Percentiles rank a stretch among this genome's conserved stretches.
phyloP scores from a whole-genome alignment of 345 rosid genomes.

The Erucastrum elatum region DNA sequence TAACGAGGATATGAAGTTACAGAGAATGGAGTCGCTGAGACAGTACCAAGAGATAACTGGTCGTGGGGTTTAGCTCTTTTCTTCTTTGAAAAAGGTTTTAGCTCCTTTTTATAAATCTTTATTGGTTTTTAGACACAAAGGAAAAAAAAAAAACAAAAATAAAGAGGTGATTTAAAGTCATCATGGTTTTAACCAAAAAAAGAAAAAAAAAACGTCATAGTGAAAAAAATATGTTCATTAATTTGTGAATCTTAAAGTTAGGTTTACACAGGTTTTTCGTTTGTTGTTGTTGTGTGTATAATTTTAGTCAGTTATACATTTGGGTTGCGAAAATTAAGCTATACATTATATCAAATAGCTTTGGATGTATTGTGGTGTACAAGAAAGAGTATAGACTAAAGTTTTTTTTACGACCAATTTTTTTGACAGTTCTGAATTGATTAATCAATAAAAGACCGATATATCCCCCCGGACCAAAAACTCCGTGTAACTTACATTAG shows the following conservation, averaged over 20 bases:
- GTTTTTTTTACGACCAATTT: no score
- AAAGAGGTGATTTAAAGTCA: background rate
- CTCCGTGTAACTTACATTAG: background rate
- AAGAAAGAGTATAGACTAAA: background rate
- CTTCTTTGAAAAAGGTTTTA: background rate
- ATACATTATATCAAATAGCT: background rate
- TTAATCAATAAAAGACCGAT: background rate
- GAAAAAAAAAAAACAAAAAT: background rate
- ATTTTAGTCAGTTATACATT: background rate
- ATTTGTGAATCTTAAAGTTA: background rate
- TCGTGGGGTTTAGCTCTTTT: constrained; percentile 25
- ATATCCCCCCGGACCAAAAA: background rate
- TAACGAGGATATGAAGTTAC: constrained; percentile 86
- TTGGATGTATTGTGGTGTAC: background rate
- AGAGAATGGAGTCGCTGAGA: constrained; percentile 68
- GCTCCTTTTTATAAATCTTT: background rate
- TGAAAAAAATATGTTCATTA: no score
- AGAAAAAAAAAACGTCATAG: background rate
- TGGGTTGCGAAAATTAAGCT: background rate
- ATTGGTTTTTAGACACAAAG: background rate
- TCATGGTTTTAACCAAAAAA: background rate
- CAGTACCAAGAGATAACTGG: constrained; percentile 57
- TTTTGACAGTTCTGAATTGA: background rate
- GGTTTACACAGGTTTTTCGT: background rate
- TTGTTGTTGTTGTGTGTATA: background rate